These are phyloP conservation scores for Apiotrichum laibachii DNA, from an alignment of 1,284 basidiomycete genomes.

Conservation along the genomic window DNA sequence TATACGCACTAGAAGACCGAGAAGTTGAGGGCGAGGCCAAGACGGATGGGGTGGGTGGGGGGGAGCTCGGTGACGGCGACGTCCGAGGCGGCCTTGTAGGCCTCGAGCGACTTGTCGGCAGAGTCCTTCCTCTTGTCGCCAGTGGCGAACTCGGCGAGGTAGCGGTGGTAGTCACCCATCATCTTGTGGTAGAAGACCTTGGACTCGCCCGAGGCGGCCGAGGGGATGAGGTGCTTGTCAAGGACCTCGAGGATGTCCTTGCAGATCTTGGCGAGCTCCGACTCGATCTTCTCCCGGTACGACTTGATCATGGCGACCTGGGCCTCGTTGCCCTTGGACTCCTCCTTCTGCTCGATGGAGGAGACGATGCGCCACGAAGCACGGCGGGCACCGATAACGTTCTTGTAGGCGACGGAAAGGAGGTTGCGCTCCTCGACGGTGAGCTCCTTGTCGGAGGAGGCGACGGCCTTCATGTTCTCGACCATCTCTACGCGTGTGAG, in stretches of 20 bases:
- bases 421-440: conserved; percentile 99
- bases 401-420: conserved; percentile 99
- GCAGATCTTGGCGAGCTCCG: conserved; percentile 97
- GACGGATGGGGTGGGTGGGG: conserved; percentile 98
- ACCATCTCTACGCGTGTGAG: conserved; percentile 76
- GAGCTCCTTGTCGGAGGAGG: conserved; percentile 94
- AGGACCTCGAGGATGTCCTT: conserved; percentile 99
- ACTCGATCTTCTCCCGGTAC: conserved; percentile 98
- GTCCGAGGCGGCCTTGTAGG: conserved; percentile 99
- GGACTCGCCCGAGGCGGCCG: conserved; percentile 94
- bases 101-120: conserved; percentile 97
- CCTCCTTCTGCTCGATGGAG: conserved; percentile 99
- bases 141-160: conserved; percentile 98
- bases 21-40: conserved; percentile 99
- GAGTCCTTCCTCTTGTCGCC: conserved; percentile 98
- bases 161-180: conserved; percentile 99
- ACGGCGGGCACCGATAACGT: conserved; percentile 98
- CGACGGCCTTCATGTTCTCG: conserved; percentile 98
- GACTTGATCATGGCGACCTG: conserved; percentile 99
- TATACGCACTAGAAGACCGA: conserved; percentile 81
- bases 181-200: conserved; percentile 99
- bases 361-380: conserved; percentile 99
- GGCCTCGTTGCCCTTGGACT: conserved; percentile 97
- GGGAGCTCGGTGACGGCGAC: conserved; percentile 97
- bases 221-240: conserved; percentile 98